phyloP scores from a whole-genome alignment of 1,284 basidiomycete genomes.

The Mycosarcoma maydis region DNA sequence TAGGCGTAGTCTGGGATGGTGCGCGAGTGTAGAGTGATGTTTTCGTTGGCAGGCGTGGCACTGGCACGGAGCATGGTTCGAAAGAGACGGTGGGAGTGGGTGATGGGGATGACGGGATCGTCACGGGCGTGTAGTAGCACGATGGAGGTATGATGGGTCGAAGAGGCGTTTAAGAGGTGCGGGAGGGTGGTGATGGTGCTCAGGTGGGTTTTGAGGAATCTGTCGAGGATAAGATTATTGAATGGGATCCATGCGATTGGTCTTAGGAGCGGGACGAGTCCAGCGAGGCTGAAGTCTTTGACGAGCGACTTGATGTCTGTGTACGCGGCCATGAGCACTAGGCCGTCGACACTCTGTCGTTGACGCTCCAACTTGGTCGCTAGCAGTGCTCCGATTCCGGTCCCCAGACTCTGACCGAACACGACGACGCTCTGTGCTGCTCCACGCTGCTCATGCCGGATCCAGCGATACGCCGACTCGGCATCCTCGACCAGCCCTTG shows the following conservation, averaged over 20 bases:
- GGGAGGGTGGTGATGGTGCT: conserved; percentile 35
- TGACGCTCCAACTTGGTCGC: conserved; percentile 71
- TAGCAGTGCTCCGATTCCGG: conserved; percentile 74
- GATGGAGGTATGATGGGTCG: conserved; percentile 70
- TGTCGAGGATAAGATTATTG: conserved; percentile 73
- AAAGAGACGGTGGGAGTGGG: conserved; percentile 71
- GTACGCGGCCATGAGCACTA: conserved; percentile 82
- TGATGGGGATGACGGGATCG: conserved; percentile 81
- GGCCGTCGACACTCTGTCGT: conserved; percentile 70
- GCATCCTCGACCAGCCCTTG: conserved; percentile 80
- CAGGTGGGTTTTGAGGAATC: conserved; percentile 74
- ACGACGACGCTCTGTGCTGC: conserved; percentile 72
- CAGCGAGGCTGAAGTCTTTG: conserved; percentile 73
- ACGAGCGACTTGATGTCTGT: conserved; percentile 75
- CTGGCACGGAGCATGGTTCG: background rate
- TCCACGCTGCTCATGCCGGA: conserved; percentile 66
- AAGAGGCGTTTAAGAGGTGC: background rate
- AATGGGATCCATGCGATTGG: conserved; percentile 78
- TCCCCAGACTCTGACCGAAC: conserved; percentile 84
- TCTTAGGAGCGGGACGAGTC: conserved; percentile 77
- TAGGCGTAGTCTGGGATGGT: conserved; percentile 19
- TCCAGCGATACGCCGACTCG: conserved; percentile 81
- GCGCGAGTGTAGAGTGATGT: background rate
- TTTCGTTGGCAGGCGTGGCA: background rate
- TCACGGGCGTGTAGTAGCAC: conserved; percentile 82